These are phyloP conservation scores for Silene uniflora DNA, from an alignment of 148 eudicot species.

Conservation along the genomic window DNA sequence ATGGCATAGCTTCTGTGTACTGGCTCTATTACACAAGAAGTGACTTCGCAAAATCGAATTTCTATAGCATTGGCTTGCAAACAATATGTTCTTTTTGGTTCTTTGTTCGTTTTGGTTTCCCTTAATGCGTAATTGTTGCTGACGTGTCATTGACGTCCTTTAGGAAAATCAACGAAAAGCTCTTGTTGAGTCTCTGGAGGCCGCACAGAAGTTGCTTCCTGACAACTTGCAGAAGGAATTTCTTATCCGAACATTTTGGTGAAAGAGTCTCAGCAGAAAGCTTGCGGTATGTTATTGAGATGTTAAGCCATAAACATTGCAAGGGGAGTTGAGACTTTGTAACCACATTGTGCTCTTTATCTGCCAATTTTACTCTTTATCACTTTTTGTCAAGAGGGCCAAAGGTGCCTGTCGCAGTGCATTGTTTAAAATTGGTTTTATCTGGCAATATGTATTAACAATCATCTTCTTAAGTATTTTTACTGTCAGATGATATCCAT, in stretches of 20 bases:
- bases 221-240: constrained; percentile 72
- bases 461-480: not conserved
- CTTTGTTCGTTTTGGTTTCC: not conserved
- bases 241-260: constrained; percentile 67
- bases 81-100: constrained; percentile 36
- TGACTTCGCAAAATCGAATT: constrained; percentile 71
- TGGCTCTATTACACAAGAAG: constrained; percentile 67
- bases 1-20: constrained; percentile 71
- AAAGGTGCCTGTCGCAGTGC: not conserved
- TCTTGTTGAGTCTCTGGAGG: constrained; percentile 60
- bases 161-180: constrained; percentile 79
- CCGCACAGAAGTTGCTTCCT: constrained; percentile 65
- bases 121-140: not conserved
- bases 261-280: constrained; percentile 44
- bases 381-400: not conserved
- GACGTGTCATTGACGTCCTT: constrained; percentile 8
- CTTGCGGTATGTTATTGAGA: constrained; percentile 54
- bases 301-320: too few relatives aligned
- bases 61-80: constrained; percentile 55
- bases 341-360: too few relatives aligned
- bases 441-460: not conserved
- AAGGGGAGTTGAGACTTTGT: too few relatives aligned
- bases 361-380: not conserved
- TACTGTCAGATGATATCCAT: not conserved
- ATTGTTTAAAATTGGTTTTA: not conserved